These are phyloP conservation scores for Coemansia sp. DNA, from an alignment of 371 early-diverging fungal species.

Conservation along the genomic window DNA sequence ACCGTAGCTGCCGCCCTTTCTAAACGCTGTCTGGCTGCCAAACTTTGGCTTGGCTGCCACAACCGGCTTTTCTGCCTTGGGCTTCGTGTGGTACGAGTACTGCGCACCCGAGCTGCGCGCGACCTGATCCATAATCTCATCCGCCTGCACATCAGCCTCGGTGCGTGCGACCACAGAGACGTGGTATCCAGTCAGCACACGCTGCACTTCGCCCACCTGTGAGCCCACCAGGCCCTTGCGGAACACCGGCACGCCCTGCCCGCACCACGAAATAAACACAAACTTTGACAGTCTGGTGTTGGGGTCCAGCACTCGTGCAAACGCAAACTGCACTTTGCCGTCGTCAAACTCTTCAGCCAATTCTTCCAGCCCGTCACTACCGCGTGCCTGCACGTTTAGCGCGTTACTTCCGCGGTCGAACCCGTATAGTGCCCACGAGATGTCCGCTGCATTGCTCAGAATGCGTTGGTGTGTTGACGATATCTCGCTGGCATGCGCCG, in stretches of 20 bases:
- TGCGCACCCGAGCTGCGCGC: slow-evolving; percentile 84
- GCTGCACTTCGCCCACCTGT: slow-evolving; percentile 74
- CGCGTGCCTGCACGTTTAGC: slow-evolving; percentile 61
- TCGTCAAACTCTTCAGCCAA: slow-evolving; percentile 87
- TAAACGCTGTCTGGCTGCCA: slow-evolving; percentile 20
- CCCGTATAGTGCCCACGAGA: slow-evolving; percentile 77
- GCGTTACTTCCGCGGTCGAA: slow-evolving; percentile 83
- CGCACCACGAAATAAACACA: slow-evolving; percentile 94
- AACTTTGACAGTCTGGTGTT: slow-evolving; percentile 83
- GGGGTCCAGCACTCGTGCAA: slow-evolving; percentile 80
- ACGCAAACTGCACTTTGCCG: slow-evolving; percentile 88
- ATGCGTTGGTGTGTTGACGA: slow-evolving; percentile 67
- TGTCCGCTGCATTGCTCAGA: slow-evolving; percentile 58
- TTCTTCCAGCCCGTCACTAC: slow-evolving; percentile 80
- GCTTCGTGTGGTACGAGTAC: slow-evolving; percentile 72
- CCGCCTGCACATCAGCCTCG: slow-evolving; percentile 80
- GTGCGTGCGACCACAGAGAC: slow-evolving; percentile 87
- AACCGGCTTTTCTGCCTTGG: slow-evolving; percentile 18
- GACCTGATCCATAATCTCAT: slow-evolving; percentile 81
- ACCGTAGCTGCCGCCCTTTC: slow-evolving; percentile 38
- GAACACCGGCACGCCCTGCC: slow-evolving; percentile 88
- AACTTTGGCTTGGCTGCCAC: slow-evolving; percentile 39
- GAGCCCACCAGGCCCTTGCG: slow-evolving; percentile 85
- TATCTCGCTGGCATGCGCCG: slow-evolving; percentile 49
- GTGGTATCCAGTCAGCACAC: slow-evolving; percentile 68